Evolutionary conservation across 1,284 basidiomycete genomes (phyloP), one percentile per base, ranked within the genome.

Genomic region (Cerrena zonata): DNA sequence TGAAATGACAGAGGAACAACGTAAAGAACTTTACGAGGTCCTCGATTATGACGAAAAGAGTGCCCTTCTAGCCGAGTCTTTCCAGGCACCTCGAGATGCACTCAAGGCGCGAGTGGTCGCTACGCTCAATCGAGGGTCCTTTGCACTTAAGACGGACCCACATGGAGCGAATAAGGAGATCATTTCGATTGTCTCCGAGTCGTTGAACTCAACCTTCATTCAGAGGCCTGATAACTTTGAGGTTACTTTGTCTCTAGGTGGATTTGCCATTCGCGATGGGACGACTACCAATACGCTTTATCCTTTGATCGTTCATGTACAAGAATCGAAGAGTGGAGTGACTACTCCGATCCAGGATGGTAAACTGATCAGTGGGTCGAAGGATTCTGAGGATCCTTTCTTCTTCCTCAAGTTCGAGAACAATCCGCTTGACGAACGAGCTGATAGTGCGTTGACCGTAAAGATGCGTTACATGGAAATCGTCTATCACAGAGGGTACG

Each of bases 401-500:
- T 94, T 99, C 69, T 91, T 81, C 59, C 71, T 96, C 61, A 91
- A 90, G 63, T 91, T 94, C 58, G 97, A 99, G 71, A 85, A 87
- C 53, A 94, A 93, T 58, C 97, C 96, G 5, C 73, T 98, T 39
- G 93, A 98, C 66, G 86, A 89, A 48, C 84, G 92, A 41, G 94
- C 97, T 30, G 95, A 99, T 66, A 96, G 82, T 61, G 93, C 89
- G 0, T 72, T 99, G 50, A 89, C 88, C 4, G 82, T 97, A 49
- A 86, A 85, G 52, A 92, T 99, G 89, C 83, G 94, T 4, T 92
- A 95, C 61, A 90, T 97, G 84, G 95, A 99, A 69, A 91, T 99
- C 58, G 91, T 99, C 51, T 99, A 99, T 64, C 94, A 99, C 65
- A 84, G 79, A 60, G 90, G 91, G 30, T 99, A 97, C 65, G 79